Percentiles rank a stretch among this genome's conserved stretches.
Conservation (phyloP, 2,329 filamentous ascomycete species). For the Samsoniella hepiali region DNA sequence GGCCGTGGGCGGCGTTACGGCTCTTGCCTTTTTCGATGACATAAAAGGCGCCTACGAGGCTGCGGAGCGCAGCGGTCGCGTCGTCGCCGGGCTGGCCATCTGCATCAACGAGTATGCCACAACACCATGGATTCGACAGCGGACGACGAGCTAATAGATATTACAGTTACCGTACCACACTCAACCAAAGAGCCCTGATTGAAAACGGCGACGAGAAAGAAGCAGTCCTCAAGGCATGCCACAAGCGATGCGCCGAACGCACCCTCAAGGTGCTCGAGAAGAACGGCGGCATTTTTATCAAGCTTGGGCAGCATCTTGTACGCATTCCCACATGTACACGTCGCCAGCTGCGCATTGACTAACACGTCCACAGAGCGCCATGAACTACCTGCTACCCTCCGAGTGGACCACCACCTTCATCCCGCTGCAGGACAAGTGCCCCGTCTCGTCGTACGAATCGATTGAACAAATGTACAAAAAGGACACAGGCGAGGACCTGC, state of each 20-base stretch:
- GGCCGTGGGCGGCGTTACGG: slow-evolving; percentile 46
- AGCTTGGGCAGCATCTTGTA: slow-evolving; percentile 89
- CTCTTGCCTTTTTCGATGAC: slow-evolving; percentile 60
- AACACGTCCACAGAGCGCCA: slow-evolving; percentile 63
- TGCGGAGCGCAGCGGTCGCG: slow-evolving; percentile 72
- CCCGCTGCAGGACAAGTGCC: slow-evolving; percentile 92
- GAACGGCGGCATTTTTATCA: slow-evolving; percentile 98
- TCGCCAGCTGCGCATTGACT: slow-evolving; percentile 19
- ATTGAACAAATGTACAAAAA: slow-evolving; percentile 80
- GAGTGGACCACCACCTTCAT: slow-evolving; percentile 98
- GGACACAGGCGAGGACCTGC: slow-evolving; percentile 77
- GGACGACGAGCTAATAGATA: neutral
- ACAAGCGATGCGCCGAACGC: slow-evolving; percentile 86
- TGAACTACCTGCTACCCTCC: slow-evolving; percentile 87
- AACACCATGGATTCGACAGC: neutral
- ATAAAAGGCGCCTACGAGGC: slow-evolving; percentile 74
- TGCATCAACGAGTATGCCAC: slow-evolving; percentile 79
- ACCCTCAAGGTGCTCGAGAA: slow-evolving; percentile 85
- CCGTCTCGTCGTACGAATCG: slow-evolving; percentile 83
- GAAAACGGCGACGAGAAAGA: slow-evolving; percentile 63
- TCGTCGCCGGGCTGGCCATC: slow-evolving; percentile 68
- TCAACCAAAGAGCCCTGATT: slow-evolving; percentile 65
- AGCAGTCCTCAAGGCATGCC: slow-evolving; percentile 74
- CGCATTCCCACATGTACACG: slow-evolving; percentile 19
- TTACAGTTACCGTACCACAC: slow-evolving; percentile 76